These are phyloP conservation scores for Aspergillus tanneri DNA, from an alignment of 2,329 filamentous ascomycete species.

Conservation along the genomic window DNA sequence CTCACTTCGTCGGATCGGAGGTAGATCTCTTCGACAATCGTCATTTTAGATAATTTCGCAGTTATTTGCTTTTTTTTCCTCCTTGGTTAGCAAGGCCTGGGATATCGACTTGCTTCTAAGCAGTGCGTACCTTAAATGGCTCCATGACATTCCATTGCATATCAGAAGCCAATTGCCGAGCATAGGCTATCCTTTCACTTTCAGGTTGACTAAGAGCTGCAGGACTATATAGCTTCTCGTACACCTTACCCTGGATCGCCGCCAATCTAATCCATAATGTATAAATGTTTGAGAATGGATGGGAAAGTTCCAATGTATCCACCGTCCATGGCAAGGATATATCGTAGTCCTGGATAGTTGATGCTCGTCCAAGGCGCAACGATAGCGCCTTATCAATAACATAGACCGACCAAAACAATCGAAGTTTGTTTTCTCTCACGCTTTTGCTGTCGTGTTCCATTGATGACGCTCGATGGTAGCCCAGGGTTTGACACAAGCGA, in stretches of 20 bases:
- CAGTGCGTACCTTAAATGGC: constrained; percentile 29
- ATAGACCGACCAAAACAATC: constrained; percentile 61
- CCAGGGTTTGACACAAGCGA: constrained; percentile 61
- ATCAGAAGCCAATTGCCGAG: constrained; percentile 28
- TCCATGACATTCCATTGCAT: constrained; percentile 30
- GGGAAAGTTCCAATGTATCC: constrained; percentile 10
- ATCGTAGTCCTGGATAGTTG: constrained; percentile 60
- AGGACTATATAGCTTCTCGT: constrained; percentile 56
- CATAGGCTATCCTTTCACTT: constrained; percentile 28
- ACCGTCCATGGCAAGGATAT: constrained; percentile 49
- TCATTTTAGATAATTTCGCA: constrained; percentile 17
- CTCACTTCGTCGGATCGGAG: constrained; percentile 37
- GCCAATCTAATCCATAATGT: constrained; percentile 57
- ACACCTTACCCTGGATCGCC: constrained; percentile 59
- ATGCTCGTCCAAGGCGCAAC: constrained; percentile 59
- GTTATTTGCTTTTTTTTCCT: constrained; percentile 12
- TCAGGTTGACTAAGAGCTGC: constrained; percentile 30
- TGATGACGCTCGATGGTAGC: constrained; percentile 51
- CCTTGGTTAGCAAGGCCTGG: neutral
- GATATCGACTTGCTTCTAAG: neutral
- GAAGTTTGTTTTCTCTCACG: constrained; percentile 33
- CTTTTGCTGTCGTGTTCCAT: constrained; percentile 25
- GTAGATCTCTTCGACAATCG: constrained; percentile 29
- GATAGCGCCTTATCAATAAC: constrained; percentile 59
- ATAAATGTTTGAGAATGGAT: constrained; percentile 50